Evolutionary conservation across 164 flowering plant species (phyloP).

Genomic region (Vitis labrusca): DNA sequence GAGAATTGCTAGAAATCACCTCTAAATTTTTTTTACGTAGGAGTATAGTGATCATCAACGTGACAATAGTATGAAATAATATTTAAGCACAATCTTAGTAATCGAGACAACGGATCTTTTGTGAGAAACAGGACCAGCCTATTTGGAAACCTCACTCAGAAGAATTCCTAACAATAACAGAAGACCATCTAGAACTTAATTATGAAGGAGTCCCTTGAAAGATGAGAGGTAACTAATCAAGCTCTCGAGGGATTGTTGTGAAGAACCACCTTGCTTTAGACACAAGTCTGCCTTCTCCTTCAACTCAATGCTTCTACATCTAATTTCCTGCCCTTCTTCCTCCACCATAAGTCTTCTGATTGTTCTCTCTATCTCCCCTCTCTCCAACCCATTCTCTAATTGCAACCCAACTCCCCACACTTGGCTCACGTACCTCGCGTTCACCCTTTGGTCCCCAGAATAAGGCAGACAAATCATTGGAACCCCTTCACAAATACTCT

Average conservation of each 20-base stretch:
- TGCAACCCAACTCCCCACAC: constrained; percentile 50
- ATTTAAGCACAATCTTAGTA: too few species aligned
- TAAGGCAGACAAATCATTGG: constrained; percentile 57
- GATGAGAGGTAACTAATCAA: constrained; percentile 19
- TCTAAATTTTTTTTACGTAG: too few species aligned
- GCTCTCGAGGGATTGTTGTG: constrained; percentile 23
- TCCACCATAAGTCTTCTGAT: constrained; percentile 36
- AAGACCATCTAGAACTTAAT: too few species aligned
- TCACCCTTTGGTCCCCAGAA: constrained; percentile 46
- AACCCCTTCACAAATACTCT: constrained; percentile 53
- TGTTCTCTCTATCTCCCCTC: constrained; percentile 26
- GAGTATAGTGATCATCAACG: too few species aligned
- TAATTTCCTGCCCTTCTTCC: constrained; percentile 40
- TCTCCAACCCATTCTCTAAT: constrained; percentile 30
- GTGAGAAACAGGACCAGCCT: too few species aligned
- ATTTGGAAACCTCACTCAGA: too few species aligned
- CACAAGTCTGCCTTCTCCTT: constrained; percentile 28
- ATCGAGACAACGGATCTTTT: too few species aligned
- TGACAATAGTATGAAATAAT: too few species aligned
- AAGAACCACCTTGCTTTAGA: constrained; percentile 45
- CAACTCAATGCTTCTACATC: constrained; percentile 22
- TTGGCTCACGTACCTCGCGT: constrained; percentile 41
- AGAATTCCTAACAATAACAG: too few species aligned
- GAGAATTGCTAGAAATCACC: too few species aligned
- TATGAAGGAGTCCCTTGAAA: not conserved